These are phyloP conservation scores for Mycosphaerelloides madeirae DNA, from an alignment of 2,329 filamentous ascomycete genomes.

Conservation along the genomic window DNA sequence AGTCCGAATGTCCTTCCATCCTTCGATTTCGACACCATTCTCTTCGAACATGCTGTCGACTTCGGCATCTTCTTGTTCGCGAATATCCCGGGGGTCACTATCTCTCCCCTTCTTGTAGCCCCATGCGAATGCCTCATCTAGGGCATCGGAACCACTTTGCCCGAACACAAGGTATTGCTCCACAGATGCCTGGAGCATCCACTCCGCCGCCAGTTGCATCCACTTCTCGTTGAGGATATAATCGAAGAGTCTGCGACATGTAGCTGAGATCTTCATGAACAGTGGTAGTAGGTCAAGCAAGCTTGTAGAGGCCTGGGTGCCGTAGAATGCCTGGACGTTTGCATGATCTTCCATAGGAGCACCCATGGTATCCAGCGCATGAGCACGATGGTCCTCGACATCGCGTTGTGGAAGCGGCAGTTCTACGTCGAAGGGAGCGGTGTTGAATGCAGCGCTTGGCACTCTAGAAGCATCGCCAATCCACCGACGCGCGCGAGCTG, in stretches of 20 bases:
- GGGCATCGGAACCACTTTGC: constrained; percentile 31
- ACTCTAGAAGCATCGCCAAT: constrained; percentile 18
- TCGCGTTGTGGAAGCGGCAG: constrained; percentile 11
- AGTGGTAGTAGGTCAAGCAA: constrained; percentile 42
- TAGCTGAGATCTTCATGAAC: constrained; percentile 47
- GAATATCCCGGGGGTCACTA: constrained; percentile 16
- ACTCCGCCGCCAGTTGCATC: constrained; percentile 44
- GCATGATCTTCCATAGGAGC: constrained; percentile 23
- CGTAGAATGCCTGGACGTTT: constrained; percentile 30
- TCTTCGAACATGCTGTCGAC: constrained; percentile 33
- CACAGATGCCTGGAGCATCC: constrained; percentile 48
- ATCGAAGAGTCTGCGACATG: constrained; percentile 29
- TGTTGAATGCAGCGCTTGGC: constrained; percentile 11
- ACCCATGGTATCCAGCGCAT: constrained; percentile 17
- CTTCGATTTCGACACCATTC: constrained; percentile 9
- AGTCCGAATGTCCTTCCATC: constrained; percentile 35
- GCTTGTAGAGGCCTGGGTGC: constrained; percentile 31
- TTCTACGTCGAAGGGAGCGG: constrained; percentile 11
- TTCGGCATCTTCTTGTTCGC: constrained; percentile 23
- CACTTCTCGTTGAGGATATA: constrained; percentile 36
- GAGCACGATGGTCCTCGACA: constrained; percentile 23
- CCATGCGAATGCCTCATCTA: constrained; percentile 46
- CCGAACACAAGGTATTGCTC: constrained; percentile 45
- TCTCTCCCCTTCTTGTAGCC: constrained; percentile 28
- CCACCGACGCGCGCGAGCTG: constrained; percentile 30